These are phyloP conservation scores for Cucurbita maxima DNA, from an alignment of 306 rosid genomes.

Conservation along the genomic window DNA sequence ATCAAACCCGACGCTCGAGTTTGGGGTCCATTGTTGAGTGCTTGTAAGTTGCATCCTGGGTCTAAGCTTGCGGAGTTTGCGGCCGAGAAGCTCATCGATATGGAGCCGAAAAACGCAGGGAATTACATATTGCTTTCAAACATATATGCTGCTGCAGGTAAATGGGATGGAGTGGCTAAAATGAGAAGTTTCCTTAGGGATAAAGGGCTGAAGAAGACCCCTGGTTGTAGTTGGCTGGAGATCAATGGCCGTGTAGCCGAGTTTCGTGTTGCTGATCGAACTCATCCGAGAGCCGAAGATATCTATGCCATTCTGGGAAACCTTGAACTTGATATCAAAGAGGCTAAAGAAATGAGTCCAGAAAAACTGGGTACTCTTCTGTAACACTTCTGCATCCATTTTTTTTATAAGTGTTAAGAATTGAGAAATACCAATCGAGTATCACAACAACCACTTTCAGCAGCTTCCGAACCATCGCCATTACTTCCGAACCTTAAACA, in stretches of 20 bases:
- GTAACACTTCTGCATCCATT: not conserved
- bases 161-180: constrained; percentile 57
- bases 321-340: constrained; percentile 41
- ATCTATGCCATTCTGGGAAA: constrained; percentile 32
- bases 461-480: too few relatives aligned
- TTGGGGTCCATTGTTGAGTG: constrained; percentile 68
- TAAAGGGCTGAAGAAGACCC: constrained; percentile 49
- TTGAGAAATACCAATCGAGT: too few relatives aligned
- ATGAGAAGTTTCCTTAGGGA: constrained; percentile 59
- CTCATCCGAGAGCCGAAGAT: constrained; percentile 43
- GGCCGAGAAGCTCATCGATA: constrained; percentile 51
- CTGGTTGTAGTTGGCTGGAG: constrained; percentile 70
- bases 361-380: not conserved
- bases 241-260: constrained; percentile 41
- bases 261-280: constrained; percentile 61
- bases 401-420: too few relatives aligned
- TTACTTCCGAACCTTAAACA: too few relatives aligned
- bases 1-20: constrained; percentile 51
- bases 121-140: constrained; percentile 62
- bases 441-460: too few relatives aligned
- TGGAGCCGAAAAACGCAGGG: constrained; percentile 69
- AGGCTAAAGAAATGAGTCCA: constrained; percentile 10
- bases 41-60: constrained; percentile 50
- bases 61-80: constrained; percentile 45
- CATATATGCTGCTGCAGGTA: constrained; percentile 74